Percentiles rank a stretch among this genome's conserved stretches.
Evolutionary conservation across 768 basidiomycete species (phyloP).

Genomic region (Hygrocybe punicea): DNA sequence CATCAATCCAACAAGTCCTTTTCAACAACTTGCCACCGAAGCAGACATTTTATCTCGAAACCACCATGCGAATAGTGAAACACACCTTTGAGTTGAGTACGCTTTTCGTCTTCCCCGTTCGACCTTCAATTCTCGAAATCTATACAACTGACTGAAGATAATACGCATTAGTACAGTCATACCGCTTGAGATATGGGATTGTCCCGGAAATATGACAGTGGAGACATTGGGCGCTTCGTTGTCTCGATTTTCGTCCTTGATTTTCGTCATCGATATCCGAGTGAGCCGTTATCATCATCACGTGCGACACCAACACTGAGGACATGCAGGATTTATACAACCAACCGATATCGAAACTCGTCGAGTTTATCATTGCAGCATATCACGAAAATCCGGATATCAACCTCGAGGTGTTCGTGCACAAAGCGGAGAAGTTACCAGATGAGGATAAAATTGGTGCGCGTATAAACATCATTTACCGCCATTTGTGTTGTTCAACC

Average conservation of each 20-base stretch:
- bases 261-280: constrained; percentile 95
- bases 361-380: constrained; percentile 76
- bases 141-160: constrained; percentile 4
- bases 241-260: constrained; percentile 75
- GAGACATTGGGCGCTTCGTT: constrained; percentile 75
- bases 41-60: constrained; percentile 86
- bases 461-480: constrained; percentile 18
- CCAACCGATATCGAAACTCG: constrained; percentile 76
- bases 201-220: constrained; percentile 79
- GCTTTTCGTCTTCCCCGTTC: constrained; percentile 27
- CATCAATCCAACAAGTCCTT: constrained; percentile 87
- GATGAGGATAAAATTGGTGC: constrained; percentile 89
- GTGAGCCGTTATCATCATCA: constrained; percentile 42
- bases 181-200: constrained; percentile 93
- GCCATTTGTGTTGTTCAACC: not conserved
- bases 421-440: constrained; percentile 88
- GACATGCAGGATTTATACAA: constrained; percentile 72
- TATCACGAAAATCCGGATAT: constrained; percentile 72
- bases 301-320: not conserved
- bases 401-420: constrained; percentile 87
- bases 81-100: constrained; percentile 66
- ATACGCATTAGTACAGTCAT: constrained; percentile 68
- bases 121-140: not conserved
- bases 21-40: constrained; percentile 81
- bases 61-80: constrained; percentile 73